phyloP scores from a whole-genome alignment of 129 eudicot species.

The Centaurea solstitialis region DNA sequence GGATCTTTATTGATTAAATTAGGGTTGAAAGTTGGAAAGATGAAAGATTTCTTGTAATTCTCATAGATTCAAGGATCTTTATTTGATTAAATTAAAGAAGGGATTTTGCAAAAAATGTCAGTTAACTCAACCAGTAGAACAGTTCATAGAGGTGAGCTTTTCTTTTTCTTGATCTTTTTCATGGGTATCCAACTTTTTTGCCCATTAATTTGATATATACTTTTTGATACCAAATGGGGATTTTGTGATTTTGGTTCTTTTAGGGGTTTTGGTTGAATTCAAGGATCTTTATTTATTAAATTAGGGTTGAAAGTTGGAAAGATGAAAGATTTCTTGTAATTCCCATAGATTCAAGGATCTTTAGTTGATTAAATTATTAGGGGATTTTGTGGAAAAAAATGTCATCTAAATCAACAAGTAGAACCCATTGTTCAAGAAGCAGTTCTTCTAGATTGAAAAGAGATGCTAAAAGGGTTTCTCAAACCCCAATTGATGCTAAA shows the following conservation, averaged over 20 bases:
- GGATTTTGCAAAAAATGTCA: constrained; percentile 45
- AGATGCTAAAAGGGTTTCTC: constrained; percentile 39
- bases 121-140: constrained; percentile 55
- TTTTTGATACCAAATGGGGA: constrained; percentile 11
- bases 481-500: constrained; percentile 75
- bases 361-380: neutral
- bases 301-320: constrained; percentile 16
- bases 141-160: too few species aligned
- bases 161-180: constrained; percentile 27
- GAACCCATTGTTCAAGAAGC: constrained; percentile 50
- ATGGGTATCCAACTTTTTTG: constrained; percentile 7
- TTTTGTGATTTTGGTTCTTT: neutral
- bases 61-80: constrained; percentile 24
- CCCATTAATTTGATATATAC: constrained; percentile 5
- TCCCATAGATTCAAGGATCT: constrained; percentile 25
- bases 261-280: too few species aligned
- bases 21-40: constrained; percentile 12
- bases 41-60: constrained; percentile 13
- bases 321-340: constrained; percentile 9
- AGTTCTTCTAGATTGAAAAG: constrained; percentile 60
- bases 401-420: constrained; percentile 65
- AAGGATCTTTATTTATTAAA: too few species aligned
- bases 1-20: too few species aligned
- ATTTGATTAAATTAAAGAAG: neutral
- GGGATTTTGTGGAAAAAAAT: constrained; percentile 23